Conservation (phyloP, 805 yeast species). For the Metschnikowia continentalis region DNA sequence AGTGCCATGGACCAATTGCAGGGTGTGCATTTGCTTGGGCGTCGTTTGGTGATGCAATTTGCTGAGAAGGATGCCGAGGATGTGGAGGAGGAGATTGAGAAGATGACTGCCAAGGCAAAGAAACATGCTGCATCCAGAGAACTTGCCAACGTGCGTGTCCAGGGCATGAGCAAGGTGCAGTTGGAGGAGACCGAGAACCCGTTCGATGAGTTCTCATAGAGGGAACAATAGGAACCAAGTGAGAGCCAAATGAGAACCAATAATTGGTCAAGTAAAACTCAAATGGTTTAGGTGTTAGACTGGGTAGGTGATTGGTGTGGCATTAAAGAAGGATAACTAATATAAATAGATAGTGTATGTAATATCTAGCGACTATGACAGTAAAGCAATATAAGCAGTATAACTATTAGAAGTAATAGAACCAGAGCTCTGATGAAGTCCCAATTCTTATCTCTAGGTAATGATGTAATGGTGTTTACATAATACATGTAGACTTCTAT, state of each 20-base stretch:
- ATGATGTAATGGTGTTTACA: too few relatives aligned
- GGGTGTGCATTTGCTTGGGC: conserved; percentile 95
- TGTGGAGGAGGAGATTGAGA: conserved; percentile 86
- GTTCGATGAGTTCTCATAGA: conserved; percentile 21
- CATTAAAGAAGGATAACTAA: too few relatives aligned
- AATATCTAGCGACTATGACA: too few relatives aligned
- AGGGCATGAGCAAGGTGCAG: conserved; percentile 69
- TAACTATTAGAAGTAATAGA: too few relatives aligned
- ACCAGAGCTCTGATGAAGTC: too few relatives aligned
- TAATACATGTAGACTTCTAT: too few relatives aligned
- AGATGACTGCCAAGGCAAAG: conserved; percentile 82
- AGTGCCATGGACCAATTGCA: conserved; percentile 88
- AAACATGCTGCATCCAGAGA: conserved; percentile 78
- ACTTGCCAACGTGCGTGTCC: conserved; percentile 61
- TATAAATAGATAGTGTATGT: too few relatives aligned
- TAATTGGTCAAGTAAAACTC: not conserved
- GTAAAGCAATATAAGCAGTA: too few relatives aligned
- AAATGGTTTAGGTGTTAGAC: too few relatives aligned
- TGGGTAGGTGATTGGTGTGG: too few relatives aligned
- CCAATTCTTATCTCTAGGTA: too few relatives aligned
- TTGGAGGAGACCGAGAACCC: conserved; percentile 49
- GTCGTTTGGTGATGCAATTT: conserved; percentile 88
- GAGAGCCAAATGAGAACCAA: too few relatives aligned
- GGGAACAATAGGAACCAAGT: not conserved
- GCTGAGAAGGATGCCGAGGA: conserved; percentile 79